phyloP scores from a whole-genome alignment of 2,329 filamentous ascomycete genomes.

The Paracorniculantispora psalliotae region DNA sequence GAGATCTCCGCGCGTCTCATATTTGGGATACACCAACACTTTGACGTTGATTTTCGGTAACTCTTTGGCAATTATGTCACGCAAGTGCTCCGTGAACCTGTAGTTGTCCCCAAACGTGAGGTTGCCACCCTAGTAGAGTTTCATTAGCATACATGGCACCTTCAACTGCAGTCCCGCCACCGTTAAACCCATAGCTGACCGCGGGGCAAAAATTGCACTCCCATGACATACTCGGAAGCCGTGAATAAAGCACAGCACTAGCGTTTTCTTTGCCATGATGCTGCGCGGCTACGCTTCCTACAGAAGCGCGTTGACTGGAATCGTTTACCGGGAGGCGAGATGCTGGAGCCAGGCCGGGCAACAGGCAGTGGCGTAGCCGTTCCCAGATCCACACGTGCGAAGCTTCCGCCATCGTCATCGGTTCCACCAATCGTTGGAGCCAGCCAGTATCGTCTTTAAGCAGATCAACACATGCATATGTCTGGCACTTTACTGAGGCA shows the following conservation, averaged over 20 bases:
- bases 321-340: not conserved
- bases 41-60: slow-evolving; percentile 66
- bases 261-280: slow-evolving; percentile 63
- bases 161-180: not conserved
- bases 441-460: too few species aligned
- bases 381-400: slow-evolving; percentile 1
- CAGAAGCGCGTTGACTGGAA: not conserved
- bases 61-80: slow-evolving; percentile 55
- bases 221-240: slow-evolving; percentile 65
- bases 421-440: not conserved
- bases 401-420: slow-evolving; percentile 5
- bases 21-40: slow-evolving; percentile 70
- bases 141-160: not conserved
- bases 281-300: not conserved
- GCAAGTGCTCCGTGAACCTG: slow-evolving; percentile 67
- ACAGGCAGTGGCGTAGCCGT: not conserved
- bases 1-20: slow-evolving; percentile 76
- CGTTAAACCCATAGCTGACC: too few species aligned
- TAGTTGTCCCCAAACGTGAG: slow-evolving; percentile 65
- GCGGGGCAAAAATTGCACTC: not conserved
- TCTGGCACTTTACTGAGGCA: not conserved
- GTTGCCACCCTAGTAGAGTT: slow-evolving; percentile 58
- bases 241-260: slow-evolving; percentile 79
- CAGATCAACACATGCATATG: not conserved
- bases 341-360: not conserved